Percentiles rank a stretch among this genome's conserved stretches.
These are phyloP conservation scores for Rhizophagus sp. DNA, from an alignment of 192 early-diverging fungal species.

Conservation along the genomic window DNA sequence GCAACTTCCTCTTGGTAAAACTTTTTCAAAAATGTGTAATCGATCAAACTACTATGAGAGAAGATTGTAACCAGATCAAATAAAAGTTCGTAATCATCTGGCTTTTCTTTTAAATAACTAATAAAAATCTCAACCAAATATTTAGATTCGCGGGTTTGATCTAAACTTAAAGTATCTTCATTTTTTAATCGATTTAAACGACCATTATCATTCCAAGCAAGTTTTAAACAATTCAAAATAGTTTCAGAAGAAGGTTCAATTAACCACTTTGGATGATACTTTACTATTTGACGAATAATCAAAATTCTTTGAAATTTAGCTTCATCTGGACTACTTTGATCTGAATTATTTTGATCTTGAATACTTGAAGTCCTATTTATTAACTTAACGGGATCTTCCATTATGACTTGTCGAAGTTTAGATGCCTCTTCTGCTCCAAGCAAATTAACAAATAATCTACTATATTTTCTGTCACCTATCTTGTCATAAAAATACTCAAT, in stretches of 20 bases:
- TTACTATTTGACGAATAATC: conserved; percentile 57
- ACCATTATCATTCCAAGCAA: conserved; percentile 46
- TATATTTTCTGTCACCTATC: conserved; percentile 58
- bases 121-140: conserved; percentile 76
- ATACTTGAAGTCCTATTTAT: conserved; percentile 48
- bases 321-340: conserved; percentile 36
- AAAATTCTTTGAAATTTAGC: conserved; percentile 59
- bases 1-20: conserved; percentile 75
- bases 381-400: conserved; percentile 56
- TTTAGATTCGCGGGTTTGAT: conserved; percentile 52
- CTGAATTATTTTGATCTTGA: conserved; percentile 34
- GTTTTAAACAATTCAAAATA: conserved; percentile 55
- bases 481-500: conserved; percentile 82
- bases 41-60: conserved; percentile 65
- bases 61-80: conserved; percentile 78
- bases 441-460: conserved; percentile 66
- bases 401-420: conserved; percentile 66
- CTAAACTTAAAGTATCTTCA: conserved; percentile 44
- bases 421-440: conserved; percentile 54
- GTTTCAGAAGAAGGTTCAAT: conserved; percentile 25
- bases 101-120: conserved; percentile 58
- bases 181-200: conserved; percentile 50
- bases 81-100: conserved; percentile 65
- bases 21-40: conserved; percentile 59
- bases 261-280: conserved; percentile 58